These are phyloP conservation scores for Trichosporon ovoides DNA, from an alignment of 1,284 basidiomycete genomes.

Conservation along the genomic window DNA sequence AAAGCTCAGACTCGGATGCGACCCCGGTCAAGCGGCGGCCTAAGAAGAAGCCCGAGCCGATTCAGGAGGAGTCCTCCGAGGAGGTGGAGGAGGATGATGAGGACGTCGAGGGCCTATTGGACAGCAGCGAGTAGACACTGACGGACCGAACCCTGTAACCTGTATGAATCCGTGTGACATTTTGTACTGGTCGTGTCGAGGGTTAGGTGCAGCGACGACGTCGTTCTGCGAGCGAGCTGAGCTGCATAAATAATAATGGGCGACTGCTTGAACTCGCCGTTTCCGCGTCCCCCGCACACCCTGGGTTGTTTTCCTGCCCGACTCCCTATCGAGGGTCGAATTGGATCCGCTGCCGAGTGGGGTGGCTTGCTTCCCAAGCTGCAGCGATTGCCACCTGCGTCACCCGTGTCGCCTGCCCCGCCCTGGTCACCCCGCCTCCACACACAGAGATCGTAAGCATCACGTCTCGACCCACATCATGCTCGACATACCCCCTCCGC, in stretches of 20 bases:
- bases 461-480: neutral
- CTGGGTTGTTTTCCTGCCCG: neutral
- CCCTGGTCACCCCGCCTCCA: neutral
- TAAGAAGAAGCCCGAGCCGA: slow-evolving; percentile 15
- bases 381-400: neutral
- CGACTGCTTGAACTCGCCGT: no score
- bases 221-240: no score
- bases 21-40: slow-evolving; percentile 13
- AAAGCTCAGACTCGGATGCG: slow-evolving; percentile 15
- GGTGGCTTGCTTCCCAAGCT: neutral
- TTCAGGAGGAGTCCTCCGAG: slow-evolving; percentile 14
- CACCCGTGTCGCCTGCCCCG: neutral
- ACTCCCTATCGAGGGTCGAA: neutral
- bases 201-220: no score
- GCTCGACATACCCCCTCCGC: neutral
- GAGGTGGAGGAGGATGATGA: slow-evolving; percentile 11
- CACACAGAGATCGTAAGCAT: neutral
- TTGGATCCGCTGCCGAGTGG: neutral
- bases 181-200: neutral
- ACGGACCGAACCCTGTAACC: neutral
- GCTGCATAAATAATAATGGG: no score
- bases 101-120: slow-evolving; percentile 26
- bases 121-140: slow-evolving; percentile 13
- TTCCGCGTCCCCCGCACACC: no score
- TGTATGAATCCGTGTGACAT: neutral